Conservation (phyloP, 305 asterid species). For the Fraxinus sp. region DNA sequence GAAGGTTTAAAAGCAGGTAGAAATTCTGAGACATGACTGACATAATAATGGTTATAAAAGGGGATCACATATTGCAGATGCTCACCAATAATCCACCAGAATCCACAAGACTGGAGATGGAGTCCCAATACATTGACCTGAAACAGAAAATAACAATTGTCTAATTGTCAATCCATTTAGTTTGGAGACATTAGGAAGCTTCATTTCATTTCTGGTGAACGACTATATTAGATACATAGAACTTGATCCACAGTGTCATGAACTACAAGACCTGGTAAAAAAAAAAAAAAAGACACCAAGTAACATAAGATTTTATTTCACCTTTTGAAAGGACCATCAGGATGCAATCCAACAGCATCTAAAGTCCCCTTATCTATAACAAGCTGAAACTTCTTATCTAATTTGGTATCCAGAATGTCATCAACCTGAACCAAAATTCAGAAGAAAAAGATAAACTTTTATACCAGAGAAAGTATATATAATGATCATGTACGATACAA, state of each 20-base stretch:
- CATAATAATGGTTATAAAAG: not conserved
- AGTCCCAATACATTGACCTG: conserved; percentile 96
- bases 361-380: conserved; percentile 91
- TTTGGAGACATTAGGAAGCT: not conserved
- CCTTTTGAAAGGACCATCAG: conserved; percentile 96
- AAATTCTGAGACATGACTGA: not conserved
- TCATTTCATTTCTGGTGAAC: not conserved
- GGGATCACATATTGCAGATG: conserved; percentile 5
- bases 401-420: conserved; percentile 83
- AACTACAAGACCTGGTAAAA: conserved; percentile 3
- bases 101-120: conserved; percentile 71
- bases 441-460: conserved; percentile 18
- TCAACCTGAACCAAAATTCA: conserved; percentile 63
- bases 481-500: not conserved
- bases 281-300: not conserved
- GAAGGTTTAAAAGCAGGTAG: not conserved
- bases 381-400: conserved; percentile 80
- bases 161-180: conserved; percentile 6
- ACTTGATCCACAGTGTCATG: not conserved
- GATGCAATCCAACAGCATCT: conserved; percentile 96
- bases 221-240: not conserved
- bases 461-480: not conserved
- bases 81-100: conserved; percentile 93
- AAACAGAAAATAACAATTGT: conserved; percentile 18
- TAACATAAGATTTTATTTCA: conserved; percentile 18